Base-by-base conservation (phyloP, 106 monocot genomes). In the Dendrobium huoshanense region DNA sequence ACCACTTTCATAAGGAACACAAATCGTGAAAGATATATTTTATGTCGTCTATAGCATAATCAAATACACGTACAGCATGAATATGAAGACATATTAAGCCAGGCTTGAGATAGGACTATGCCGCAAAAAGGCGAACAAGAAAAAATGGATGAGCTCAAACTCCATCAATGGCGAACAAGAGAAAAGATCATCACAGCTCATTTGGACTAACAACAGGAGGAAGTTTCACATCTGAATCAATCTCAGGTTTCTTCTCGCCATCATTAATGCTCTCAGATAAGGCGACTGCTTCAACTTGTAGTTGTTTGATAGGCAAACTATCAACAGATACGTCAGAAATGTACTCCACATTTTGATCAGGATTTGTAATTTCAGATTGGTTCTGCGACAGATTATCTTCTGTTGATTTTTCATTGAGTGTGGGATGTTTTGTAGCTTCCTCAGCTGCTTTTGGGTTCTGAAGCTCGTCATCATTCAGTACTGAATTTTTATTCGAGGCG, bases 171-270 rank as follows among this genome's bases (percentile, higher is more conserved):
- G 51, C 51, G 15, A 51, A 51, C 16, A 51, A 51, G 51, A 51
- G 51, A 13, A 13, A 51, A 51, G 3, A 22, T 20, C 31, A 70
- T 70, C 70, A 70, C 70, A 70, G 37, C 27, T 27, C 3, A 37
- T 37, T 70, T 70, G 22, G 2, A 5, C 67, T 67, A 67, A 29
- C 8, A 67, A 67, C 67, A 67, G 5, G 22, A 67, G 67, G 67
- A 5, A 29, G 9, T 1, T 67, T 22, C 67, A 25, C 67, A 67
- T 25, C 37, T 17, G 70, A 31, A 31, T 15, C 27, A 33, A 37
- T 70, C 70, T 1, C 67, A 67, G 33, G 33, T 33, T 70, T 70
- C 47, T 81, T 45, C 70, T 81, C 41, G 2, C 11, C 31, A 81
- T 77, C 55, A 59, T 37, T n/a, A 7, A 37, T 44, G 59, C 19